Percentiles rank a stretch among this genome's conserved stretches.
phyloP scores from a whole-genome alignment of 2,329 filamentous ascomycete species.

The Septoria petroselini region DNA sequence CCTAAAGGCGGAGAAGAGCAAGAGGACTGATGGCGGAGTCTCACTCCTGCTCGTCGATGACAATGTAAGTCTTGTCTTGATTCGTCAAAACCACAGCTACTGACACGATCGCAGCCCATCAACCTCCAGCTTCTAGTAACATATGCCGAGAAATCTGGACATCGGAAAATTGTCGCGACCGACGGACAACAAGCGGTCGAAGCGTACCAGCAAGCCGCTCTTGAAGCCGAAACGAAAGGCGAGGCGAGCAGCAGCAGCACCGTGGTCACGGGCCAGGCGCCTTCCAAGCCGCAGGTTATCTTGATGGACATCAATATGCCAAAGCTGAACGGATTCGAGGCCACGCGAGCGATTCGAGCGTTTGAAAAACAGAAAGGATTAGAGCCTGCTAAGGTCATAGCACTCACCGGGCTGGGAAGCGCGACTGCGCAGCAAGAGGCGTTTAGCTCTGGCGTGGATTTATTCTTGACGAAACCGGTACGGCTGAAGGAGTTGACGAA shows the following conservation, averaged over 20 bases:
- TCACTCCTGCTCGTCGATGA: constrained; percentile 37
- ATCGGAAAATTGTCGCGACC: constrained; percentile 44
- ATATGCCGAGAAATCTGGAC: constrained; percentile 38
- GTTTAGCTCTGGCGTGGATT: constrained; percentile 34
- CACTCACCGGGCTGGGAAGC: constrained; percentile 35
- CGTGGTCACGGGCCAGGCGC: neutral
- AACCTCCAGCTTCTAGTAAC: constrained; percentile 36
- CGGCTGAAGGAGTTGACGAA: constrained; percentile 27
- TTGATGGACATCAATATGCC: constrained; percentile 48
- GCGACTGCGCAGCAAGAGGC: constrained; percentile 35
- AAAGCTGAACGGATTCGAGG: constrained; percentile 37
- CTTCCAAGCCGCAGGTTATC: constrained; percentile 21
- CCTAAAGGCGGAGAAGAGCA: constrained; percentile 12
- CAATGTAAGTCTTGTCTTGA: constrained; percentile 28
- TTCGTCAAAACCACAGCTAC: neutral
- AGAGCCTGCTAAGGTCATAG: constrained; percentile 32
- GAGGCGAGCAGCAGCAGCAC: neutral
- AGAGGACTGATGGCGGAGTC: constrained; percentile 20
- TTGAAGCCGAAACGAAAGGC: constrained; percentile 9
- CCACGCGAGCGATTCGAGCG: constrained; percentile 33
- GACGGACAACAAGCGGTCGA: constrained; percentile 52
- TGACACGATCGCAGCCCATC: constrained; percentile 25
- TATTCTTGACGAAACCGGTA: constrained; percentile 37
- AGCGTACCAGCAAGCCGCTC: constrained; percentile 37
- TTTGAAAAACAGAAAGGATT: constrained; percentile 33